phyloP scores from a whole-genome alignment of 2,329 filamentous ascomycete species.

The Calonectria multiphialidica region DNA sequence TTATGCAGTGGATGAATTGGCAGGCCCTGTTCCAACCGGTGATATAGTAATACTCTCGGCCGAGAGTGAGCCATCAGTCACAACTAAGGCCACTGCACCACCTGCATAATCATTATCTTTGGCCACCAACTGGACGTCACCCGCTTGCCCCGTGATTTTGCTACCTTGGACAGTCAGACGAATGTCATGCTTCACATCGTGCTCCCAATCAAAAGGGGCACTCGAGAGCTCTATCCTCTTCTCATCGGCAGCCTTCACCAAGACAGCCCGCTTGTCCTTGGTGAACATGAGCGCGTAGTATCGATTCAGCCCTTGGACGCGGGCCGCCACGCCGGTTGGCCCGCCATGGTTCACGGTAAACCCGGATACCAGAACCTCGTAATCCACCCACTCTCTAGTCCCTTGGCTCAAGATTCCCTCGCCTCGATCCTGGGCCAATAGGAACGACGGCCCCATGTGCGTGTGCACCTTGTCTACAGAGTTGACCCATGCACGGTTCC shows the following conservation, averaged over 20 bases:
- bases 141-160: not conserved
- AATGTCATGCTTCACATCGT: not conserved
- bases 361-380: not conserved
- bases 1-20: no score
- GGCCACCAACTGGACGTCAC: not conserved
- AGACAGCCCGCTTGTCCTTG: not conserved
- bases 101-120: not conserved
- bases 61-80: not conserved
- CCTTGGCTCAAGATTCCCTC: not conserved
- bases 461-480: not conserved
- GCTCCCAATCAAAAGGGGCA: not conserved
- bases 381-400: not conserved
- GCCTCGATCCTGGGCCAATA: not conserved
- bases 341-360: not conserved
- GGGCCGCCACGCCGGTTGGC: not conserved
- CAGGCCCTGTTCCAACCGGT: not conserved
- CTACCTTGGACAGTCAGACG: not conserved
- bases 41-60: not conserved
- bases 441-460: not conserved
- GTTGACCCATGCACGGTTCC: not conserved
- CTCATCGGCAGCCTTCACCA: not conserved
- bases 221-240: not conserved
- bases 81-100: not conserved
- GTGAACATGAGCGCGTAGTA: not conserved
- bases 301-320: not conserved